Evolutionary conservation across 2,329 filamentous ascomycete species (phyloP).

Genomic region (Stachybotrys chlorohalonatus): DNA sequence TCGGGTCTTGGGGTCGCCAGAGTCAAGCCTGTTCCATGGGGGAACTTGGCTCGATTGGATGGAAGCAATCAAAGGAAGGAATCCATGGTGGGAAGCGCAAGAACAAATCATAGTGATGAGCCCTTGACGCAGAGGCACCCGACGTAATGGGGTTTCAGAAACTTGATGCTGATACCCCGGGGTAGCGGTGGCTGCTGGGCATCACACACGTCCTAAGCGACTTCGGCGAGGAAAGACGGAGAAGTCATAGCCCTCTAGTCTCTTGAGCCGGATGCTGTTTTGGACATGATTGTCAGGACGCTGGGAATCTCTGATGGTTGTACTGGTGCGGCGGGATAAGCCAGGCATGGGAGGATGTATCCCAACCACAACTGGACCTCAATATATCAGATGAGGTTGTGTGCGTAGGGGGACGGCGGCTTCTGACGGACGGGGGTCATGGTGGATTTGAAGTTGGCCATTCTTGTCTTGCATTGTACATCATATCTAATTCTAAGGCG

Average conservation of each 20-base stretch:
- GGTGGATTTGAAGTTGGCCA: background rate
- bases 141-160: background rate
- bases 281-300: background rate
- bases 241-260: background rate
- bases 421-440: background rate
- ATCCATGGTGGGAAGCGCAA: too few relatives aligned
- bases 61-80: too few relatives aligned
- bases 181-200: background rate
- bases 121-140: too few relatives aligned
- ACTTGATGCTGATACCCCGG: background rate
- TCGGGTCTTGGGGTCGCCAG: constrained; percentile 8
- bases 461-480: background rate
- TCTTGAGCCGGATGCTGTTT: background rate
- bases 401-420: background rate
- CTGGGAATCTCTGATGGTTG: background rate
- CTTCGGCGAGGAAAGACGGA: background rate
- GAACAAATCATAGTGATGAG: too few relatives aligned
- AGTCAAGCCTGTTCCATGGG: background rate
- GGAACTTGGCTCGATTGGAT: too few relatives aligned
- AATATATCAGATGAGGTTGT: background rate
- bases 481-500: background rate
- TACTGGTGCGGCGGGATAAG: background rate
- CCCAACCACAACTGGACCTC: too few relatives aligned
- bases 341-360: too few relatives aligned
- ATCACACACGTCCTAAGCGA: background rate